Base-by-base conservation (phyloP, 768 basidiomycete species). In the Tulasnella calospora region DNA sequence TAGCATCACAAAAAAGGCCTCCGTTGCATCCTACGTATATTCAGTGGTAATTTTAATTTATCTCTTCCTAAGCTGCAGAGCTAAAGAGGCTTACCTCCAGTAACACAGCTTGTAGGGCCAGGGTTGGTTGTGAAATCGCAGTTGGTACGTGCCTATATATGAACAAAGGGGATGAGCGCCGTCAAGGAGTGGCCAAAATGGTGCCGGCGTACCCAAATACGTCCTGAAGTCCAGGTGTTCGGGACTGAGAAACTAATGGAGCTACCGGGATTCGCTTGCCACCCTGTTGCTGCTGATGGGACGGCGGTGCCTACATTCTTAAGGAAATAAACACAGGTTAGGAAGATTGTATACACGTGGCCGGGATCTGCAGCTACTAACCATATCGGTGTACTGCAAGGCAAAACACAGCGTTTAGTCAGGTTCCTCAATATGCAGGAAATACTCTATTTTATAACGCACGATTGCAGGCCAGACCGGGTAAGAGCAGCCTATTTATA, bases 1-100 rank as follows among this genome's bases (percentile, higher is more conserved):
- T 74, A 21, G 83, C 79, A 79, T 85, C 84, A 75, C 86, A 86
- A 30, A 81, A 55, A 0, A 86, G 81, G 47, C 86, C 86, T 61
- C 86, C 76, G 38, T 79, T 80, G 77, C 76, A 81, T 9, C 78
- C 77, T 44, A 15, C 13, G 6, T 44, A n/a, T 36, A 6, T 57
- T n/a, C 2, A 57, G 47, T 46, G 2, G 38, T 2, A 15, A 51
- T 4, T 8, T 1, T 44, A 44, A 44, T 2, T 44, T 41, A 23
- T 44, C 10, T 10, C 85, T 57, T 80, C 85, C 85, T 1, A 7
- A 3, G 41, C 2, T 70, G 38, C 46, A 73, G 17, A 1, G 73
- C 7, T 33, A 23, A 23, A 40, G 12, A 30, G 10, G 38, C 38
- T 72, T 30, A 72, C 71, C 67, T 35, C 79, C 79, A 44, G 71